phyloP scores from a whole-genome alignment of 192 early-diverging fungal species.

The Linderina pennispora region DNA sequence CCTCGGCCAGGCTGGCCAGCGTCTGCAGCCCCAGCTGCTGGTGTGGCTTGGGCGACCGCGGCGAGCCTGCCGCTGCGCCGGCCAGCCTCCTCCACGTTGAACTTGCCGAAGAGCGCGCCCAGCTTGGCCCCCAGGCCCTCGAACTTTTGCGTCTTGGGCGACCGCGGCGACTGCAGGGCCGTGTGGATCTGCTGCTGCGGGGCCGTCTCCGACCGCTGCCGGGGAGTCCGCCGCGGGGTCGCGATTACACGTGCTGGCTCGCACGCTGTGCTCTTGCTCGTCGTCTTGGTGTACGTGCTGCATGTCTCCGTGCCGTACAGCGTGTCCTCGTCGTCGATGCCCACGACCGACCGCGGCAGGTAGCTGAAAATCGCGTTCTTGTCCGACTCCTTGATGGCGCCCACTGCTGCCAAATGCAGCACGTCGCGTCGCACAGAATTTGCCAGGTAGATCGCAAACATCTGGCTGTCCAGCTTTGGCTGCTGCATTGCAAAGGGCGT shows the following conservation, averaged over 20 bases:
- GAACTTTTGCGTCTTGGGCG: slow-evolving; percentile 22
- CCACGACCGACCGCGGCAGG: slow-evolving; percentile 16
- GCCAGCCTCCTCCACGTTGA: slow-evolving; percentile 40
- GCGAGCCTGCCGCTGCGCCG: too few species aligned
- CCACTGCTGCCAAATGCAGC: slow-evolving; percentile 40
- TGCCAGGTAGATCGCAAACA: slow-evolving; percentile 34
- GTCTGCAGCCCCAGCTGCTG: neutral
- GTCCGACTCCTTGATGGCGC: slow-evolving; percentile 29
- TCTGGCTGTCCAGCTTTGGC: neutral
- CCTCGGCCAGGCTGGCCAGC: neutral
- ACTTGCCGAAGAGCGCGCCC: slow-evolving; percentile 44
- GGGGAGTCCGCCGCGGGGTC: slow-evolving; percentile 23
- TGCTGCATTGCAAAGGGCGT: neutral
- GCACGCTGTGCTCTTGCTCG: neutral
- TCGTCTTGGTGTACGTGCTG: neutral
- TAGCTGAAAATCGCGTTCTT: slow-evolving; percentile 35
- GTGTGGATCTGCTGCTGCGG: slow-evolving; percentile 18
- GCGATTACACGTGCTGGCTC: neutral
- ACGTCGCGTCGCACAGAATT: slow-evolving; percentile 46
- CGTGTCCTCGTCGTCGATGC: slow-evolving; percentile 15
- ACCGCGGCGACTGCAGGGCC: slow-evolving; percentile 13
- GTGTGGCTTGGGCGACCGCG: too few species aligned
- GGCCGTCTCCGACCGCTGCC: slow-evolving; percentile 44
- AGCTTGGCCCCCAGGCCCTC: slow-evolving; percentile 39
- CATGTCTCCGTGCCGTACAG: slow-evolving; percentile 13